Evolutionary conservation across 768 basidiomycete species (phyloP), one percentile per base, ranked within the genome.

Genomic region (Auricularia heimuer): DNA sequence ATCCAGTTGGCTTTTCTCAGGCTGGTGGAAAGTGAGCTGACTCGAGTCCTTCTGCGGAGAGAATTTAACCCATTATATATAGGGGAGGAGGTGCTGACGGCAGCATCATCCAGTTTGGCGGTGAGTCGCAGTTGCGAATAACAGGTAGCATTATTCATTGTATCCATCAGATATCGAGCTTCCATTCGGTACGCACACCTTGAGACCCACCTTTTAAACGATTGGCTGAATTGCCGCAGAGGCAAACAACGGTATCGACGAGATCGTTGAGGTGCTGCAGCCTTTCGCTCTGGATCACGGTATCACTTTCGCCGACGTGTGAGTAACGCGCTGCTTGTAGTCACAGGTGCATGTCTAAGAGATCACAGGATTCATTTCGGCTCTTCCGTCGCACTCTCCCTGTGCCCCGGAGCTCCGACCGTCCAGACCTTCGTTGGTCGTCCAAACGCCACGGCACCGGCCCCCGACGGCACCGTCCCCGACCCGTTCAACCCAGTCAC

Each of bases 241-340:
- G 33, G 79, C 81, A 3, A 82, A 82, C 68, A 67, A 65, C 34
- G 81, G 81, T 33, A 68, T 71, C 68, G 77, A 80, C 66, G 79
- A 77, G 16, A 76, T 80, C 62, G 73, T 81, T 54, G 75, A 74
- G 3, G 70, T 64, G 0, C 74, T 79, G 65, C 72, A 70, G 36
- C 74, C 74, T 4, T 73, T 80, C 71, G 65, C 78, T 51, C 66
- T 67, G 29, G 72, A 70, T 42, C 73, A 78, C 68, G 74, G 77
- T 66, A 73, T 79, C 39, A 71, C 75, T 12, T 67, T 77, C 29
- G 81, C 80, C 51, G 82, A 83, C 72, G 78, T 83, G 81, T 82
- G 65, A 64, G 77, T 71, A 3, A 58, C 3, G 33, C 35, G 1
- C 18, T n/a, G 36, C 34, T 18, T 0, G 18, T 51, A 10, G 47